These are phyloP conservation scores for Cystofilobasidium bisporidii DNA, from an alignment of 768 basidiomycete species.

Conservation along the genomic window DNA sequence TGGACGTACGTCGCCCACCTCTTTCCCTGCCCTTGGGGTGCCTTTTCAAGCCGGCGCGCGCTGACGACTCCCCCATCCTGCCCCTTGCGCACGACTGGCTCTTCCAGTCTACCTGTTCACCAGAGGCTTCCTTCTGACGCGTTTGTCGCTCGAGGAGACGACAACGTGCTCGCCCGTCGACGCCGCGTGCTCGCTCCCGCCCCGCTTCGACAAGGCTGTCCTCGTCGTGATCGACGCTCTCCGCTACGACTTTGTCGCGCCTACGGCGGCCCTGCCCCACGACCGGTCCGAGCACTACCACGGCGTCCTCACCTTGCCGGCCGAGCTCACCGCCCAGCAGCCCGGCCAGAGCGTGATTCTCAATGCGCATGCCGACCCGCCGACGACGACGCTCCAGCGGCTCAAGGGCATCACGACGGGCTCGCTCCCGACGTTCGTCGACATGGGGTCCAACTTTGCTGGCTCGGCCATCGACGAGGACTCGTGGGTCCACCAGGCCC, in stretches of 20 bases:
- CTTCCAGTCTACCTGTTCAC: constrained; percentile 78
- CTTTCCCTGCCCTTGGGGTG: not conserved
- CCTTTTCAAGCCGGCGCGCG: no score
- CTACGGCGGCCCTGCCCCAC: constrained; percentile 45
- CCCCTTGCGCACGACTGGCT: constrained; percentile 44
- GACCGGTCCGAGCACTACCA: constrained; percentile 54
- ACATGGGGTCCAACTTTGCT: constrained; percentile 86
- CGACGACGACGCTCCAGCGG: constrained; percentile 86
- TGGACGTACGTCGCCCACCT: not conserved
- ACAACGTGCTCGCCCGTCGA: constrained; percentile 38
- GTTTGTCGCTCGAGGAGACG: constrained; percentile 58
- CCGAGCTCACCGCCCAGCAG: constrained; percentile 53
- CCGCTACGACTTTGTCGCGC: constrained; percentile 84
- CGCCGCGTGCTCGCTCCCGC: constrained; percentile 41
- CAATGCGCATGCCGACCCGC: constrained; percentile 85
- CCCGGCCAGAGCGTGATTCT: constrained; percentile 75
- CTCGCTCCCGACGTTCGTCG: constrained; percentile 88
- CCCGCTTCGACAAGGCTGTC: constrained; percentile 70
- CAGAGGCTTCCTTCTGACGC: constrained; percentile 75
- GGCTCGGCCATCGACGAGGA: constrained; percentile 79
- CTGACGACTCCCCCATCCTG: no score
- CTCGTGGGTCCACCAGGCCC: constrained; percentile 67
- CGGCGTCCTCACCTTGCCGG: constrained; percentile 68
- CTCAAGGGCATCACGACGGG: constrained; percentile 93
- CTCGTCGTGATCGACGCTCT: constrained; percentile 83